Evolutionary conservation across 345 rosid genomes (phyloP).

Genomic region (Angophora floribunda): DNA sequence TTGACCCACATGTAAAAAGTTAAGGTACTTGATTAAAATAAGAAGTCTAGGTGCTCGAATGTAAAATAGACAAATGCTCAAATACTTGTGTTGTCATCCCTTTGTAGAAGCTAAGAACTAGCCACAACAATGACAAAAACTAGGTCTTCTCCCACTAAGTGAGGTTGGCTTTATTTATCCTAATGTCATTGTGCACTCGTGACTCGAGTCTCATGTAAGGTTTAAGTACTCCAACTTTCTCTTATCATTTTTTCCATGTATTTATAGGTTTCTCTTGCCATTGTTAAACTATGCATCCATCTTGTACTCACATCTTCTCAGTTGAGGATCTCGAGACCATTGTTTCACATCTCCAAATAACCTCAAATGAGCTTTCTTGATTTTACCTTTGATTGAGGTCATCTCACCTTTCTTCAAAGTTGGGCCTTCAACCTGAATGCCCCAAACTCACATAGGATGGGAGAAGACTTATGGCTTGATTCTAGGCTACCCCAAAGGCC

Average conservation of each 20-base stretch:
- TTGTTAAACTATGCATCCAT: neutral
- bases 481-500: neutral
- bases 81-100: neutral
- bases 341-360: neutral
- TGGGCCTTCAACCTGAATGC: neutral
- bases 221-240: neutral
- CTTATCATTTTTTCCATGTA: neutral
- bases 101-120: neutral
- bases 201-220: neutral
- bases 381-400: neutral
- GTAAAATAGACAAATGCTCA: neutral
- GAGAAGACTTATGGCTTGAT: neutral
- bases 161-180: neutral
- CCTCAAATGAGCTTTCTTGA: neutral
- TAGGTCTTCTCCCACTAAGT: neutral
- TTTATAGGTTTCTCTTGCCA: neutral
- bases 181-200: neutral
- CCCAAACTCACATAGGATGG: neutral
- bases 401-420: neutral
- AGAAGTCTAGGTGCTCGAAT: neutral
- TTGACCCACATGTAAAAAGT: neutral
- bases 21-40: neutral
- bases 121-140: neutral
- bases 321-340: neutral
- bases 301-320: neutral